A percentile compares a stretch with the other conserved stretches of the same genome.
These are phyloP conservation scores for Macrolepiota dolichaula DNA, from an alignment of 768 basidiomycete genomes.

Conservation along the genomic window DNA sequence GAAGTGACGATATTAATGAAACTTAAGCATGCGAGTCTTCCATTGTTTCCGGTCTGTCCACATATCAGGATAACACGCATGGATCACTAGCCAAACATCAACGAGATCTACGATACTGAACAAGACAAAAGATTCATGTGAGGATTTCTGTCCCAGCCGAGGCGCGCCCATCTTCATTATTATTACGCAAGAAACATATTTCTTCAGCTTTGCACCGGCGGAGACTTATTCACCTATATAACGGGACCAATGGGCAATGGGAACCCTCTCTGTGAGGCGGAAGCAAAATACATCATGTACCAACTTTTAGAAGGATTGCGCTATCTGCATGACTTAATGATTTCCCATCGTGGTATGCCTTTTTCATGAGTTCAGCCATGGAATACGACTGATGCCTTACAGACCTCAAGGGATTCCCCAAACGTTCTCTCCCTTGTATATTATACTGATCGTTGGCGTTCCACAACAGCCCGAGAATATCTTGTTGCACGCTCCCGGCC, in stretches of 20 bases:
- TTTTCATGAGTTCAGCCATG: neutral
- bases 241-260: slow-evolving; percentile 50
- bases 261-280: slow-evolving; percentile 65
- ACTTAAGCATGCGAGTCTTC: slow-evolving; percentile 59
- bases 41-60: neutral
- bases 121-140: slow-evolving; percentile 59
- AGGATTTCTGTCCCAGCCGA: slow-evolving; percentile 14
- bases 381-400: neutral
- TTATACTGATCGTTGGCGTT: neutral
- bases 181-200: slow-evolving; percentile 62
- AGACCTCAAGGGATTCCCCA: slow-evolving; percentile 62
- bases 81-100: slow-evolving; percentile 68
- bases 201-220: slow-evolving; percentile 81
- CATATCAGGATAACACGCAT: neutral
- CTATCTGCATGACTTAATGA: slow-evolving; percentile 67
- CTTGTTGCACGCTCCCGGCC: slow-evolving; percentile 71
- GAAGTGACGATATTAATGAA: slow-evolving; percentile 73
- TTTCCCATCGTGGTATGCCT: slow-evolving; percentile 73
- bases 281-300: slow-evolving; percentile 82
- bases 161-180: neutral
- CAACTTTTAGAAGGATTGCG: slow-evolving; percentile 70
- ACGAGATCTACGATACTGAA: slow-evolving; percentile 70
- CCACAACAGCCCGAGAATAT: slow-evolving; percentile 75
- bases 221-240: slow-evolving; percentile 86
- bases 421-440: neutral